phyloP scores from a whole-genome alignment of 345 rosid genomes.

The Trapa bicornis region DNA sequence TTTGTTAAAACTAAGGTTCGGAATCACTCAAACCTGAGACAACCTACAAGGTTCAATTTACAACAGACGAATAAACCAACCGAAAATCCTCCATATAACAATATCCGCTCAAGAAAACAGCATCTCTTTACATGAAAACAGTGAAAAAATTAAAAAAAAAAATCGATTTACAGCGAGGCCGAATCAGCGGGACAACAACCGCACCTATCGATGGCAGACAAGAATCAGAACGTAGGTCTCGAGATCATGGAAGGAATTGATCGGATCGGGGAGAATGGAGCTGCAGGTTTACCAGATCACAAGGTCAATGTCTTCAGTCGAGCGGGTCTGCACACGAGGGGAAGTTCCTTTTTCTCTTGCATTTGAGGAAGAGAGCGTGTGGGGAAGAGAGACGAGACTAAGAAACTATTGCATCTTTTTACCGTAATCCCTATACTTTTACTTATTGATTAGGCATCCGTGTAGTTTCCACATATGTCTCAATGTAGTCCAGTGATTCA shows the following conservation, averaged over 20 bases:
- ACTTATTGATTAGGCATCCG: not conserved
- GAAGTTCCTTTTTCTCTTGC: not conserved
- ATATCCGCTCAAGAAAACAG: not conserved
- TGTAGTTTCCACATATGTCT: not conserved
- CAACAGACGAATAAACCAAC: not conserved
- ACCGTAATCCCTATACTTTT: not conserved
- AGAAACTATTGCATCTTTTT: not conserved
- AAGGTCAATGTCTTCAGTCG: conserved; percentile 17
- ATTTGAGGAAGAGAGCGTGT: not conserved
- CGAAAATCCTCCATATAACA: not conserved
- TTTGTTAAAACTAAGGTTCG: too few species aligned
- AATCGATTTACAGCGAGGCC: not conserved
- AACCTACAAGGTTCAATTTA: not conserved
- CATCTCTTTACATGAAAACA: not conserved
- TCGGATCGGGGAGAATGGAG: not conserved
- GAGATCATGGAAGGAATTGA: not conserved
- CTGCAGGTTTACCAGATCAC: conserved; percentile 22
- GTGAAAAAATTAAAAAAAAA: not conserved
- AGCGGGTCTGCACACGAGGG: not conserved
- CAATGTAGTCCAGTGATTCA: not conserved
- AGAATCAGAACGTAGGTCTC: not conserved
- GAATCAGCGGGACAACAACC: not conserved
- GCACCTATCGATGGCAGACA: not conserved
- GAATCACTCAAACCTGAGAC: not conserved
- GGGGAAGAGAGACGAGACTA: not conserved